phyloP scores from a whole-genome alignment of 352 stramenopile species.

The Aphanomyces astaci region DNA sequence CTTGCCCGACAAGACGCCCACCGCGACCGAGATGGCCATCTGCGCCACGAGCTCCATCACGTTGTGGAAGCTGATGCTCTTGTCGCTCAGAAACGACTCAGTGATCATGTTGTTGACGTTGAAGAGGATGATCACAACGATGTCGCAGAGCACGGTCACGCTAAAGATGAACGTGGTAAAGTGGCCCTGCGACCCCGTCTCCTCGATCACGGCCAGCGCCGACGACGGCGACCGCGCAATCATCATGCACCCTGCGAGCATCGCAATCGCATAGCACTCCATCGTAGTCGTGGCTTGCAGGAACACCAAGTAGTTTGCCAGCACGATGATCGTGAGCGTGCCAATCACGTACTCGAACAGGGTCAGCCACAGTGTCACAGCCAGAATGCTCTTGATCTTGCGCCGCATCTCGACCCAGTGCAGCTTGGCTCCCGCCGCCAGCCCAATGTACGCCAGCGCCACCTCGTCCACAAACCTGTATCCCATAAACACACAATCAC shows the following conservation, averaged over 20 bases:
- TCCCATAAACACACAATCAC: too few relatives aligned
- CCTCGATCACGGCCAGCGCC: slow-evolving; percentile 57
- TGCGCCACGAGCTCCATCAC: slow-evolving; percentile 34
- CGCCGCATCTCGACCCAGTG: slow-evolving; percentile 54
- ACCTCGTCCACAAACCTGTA: slow-evolving; percentile 57
- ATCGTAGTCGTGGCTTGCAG: slow-evolving; percentile 47
- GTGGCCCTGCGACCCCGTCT: slow-evolving; percentile 50
- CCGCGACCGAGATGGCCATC: slow-evolving; percentile 41
- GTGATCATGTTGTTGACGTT: slow-evolving; percentile 68
- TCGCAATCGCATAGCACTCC: slow-evolving; percentile 51
- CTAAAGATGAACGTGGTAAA: slow-evolving; percentile 64
- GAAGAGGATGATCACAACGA: slow-evolving; percentile 63
- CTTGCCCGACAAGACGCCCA: slow-evolving; percentile 44
- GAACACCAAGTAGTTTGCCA: slow-evolving; percentile 55
- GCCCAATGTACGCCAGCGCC: slow-evolving; percentile 55
- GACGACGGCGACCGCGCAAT: slow-evolving; percentile 58
- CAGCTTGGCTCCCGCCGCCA: slow-evolving; percentile 53
- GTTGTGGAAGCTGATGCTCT: slow-evolving; percentile 26
- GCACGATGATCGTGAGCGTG: slow-evolving; percentile 51
- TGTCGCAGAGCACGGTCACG: slow-evolving; percentile 62
- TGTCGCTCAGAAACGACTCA: slow-evolving; percentile 49
- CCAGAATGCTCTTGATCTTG: slow-evolving; percentile 50
- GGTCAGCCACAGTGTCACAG: slow-evolving; percentile 43
- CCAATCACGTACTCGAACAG: slow-evolving; percentile 55
- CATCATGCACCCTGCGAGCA: slow-evolving; percentile 64